Base-by-base conservation (phyloP, 2,329 filamentous ascomycete species). In the Parafenestella ontariensis region DNA sequence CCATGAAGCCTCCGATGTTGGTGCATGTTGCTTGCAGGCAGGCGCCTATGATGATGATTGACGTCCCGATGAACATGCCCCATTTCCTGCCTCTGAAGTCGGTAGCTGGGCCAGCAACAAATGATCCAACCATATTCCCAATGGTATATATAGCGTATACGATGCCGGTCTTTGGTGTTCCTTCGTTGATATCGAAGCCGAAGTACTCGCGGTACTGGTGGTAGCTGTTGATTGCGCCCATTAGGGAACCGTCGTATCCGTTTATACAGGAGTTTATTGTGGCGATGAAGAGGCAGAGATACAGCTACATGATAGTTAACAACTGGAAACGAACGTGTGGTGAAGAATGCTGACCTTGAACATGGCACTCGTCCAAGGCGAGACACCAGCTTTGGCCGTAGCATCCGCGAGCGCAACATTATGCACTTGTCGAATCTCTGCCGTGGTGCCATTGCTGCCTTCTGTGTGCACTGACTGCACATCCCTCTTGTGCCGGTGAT, bases 41-140 rank as follows among this genome's bases (percentile, higher is more conserved):
- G 2, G 81, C 81, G 11, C 82, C 82, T 36, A 83, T 47, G 18
- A 85, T 68, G 43, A 86, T 82, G 59, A 84, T 77, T 2, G 80
- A 48, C 48, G 80, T 82, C 6, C 84, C 84, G 43, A 83, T 76
- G 57, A 85, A 84, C 71, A 86, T 86, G 47, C 83, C 83, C 65
- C 71, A 72, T 65, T 72, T 74, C 3, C 75, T 61, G 61, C 76
- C 77, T 56, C 60, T 68, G 33, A 73, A 76, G 59, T 80, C 79
- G 5, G 73, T 76, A 13, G 77, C 77, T 4, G 78, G 78, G 2
- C 79, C 80, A 1, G 77, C 78, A 23, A 71, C 66, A 34, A 80
- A 78, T 7, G 77, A 77, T 0, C 76, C 78, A 5, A 74, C 71
- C 10, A 81, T 68, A 49, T 79, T 80, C 20, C 70, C 80, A 39